Percentiles rank a stretch among this genome's conserved stretches.
Evolutionary conservation across 805 yeast genomes (phyloP).

Genomic region (Suhomyces sp.): DNA sequence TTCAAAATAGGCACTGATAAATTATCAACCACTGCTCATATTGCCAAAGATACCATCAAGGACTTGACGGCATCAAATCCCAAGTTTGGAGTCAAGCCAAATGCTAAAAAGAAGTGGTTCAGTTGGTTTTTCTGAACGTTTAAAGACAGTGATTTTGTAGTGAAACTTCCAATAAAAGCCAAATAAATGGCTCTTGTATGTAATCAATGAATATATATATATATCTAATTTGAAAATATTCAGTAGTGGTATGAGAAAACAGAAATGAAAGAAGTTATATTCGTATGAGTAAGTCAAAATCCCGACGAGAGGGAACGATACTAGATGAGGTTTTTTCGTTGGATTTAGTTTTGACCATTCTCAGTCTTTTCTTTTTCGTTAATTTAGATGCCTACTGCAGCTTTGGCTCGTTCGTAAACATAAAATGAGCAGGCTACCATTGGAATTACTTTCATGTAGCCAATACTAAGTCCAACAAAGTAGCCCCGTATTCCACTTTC

Average conservation of each 20-base stretch:
- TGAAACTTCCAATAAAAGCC: not conserved
- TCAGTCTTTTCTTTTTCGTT: not conserved
- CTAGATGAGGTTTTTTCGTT: no score
- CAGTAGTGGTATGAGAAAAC: not conserved
- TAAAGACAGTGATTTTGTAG: not conserved
- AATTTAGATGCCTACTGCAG: slow-evolving; percentile 55
- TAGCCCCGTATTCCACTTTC: slow-evolving; percentile 86
- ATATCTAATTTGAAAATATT: slow-evolving; percentile 1
- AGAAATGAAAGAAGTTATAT: slow-evolving; percentile 1
- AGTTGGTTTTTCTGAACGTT: slow-evolving; percentile 50
- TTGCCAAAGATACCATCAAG: slow-evolving; percentile 32
- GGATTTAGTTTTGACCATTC: not conserved
- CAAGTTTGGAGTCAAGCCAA: slow-evolving; percentile 53
- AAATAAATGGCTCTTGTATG: slow-evolving; percentile 1
- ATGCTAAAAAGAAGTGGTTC: slow-evolving; percentile 54
- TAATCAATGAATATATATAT: slow-evolving; percentile 1
- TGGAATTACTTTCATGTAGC: slow-evolving; percentile 91
- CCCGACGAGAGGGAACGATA: no score
- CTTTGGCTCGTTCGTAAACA: slow-evolving; percentile 87
- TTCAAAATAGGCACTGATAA: slow-evolving; percentile 64
- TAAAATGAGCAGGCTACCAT: slow-evolving; percentile 96
- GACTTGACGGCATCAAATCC: slow-evolving; percentile 45
- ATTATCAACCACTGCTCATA: slow-evolving; percentile 39
- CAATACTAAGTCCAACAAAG: slow-evolving; percentile 92
- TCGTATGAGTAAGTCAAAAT: not conserved